Evolutionary conservation across 805 yeast genomes (phyloP).

Genomic region (Candida boidinii): DNA sequence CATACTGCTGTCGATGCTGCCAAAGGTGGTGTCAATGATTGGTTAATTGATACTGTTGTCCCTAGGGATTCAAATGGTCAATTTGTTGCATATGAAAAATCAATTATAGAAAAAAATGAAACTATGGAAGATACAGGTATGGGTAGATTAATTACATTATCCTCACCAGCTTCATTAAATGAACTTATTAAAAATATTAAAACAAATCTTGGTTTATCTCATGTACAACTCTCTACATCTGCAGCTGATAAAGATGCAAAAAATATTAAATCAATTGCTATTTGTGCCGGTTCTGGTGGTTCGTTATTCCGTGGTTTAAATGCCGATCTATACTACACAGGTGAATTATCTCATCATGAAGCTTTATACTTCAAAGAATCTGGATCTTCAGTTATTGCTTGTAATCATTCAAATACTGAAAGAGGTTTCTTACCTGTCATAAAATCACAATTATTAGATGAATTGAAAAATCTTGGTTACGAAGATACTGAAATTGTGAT

Average conservation of each 20-base stretch:
- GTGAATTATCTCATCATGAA: conserved; percentile 94
- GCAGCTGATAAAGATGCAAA: conserved; percentile 20
- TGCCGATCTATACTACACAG: conserved; percentile 76
- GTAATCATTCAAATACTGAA: conserved; percentile 92
- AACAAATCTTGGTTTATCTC: conserved; percentile 35
- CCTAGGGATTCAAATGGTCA: conserved; percentile 6
- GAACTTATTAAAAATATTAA: conserved; percentile 47
- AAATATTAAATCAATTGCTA: conserved; percentile 50
- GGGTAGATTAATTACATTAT: conserved; percentile 62
- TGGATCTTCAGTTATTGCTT: conserved; percentile 64
- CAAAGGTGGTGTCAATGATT: conserved; percentile 88
- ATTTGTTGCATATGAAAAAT: conserved; percentile 12
- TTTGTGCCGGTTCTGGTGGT: conserved; percentile 96
- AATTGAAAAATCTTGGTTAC: conserved; percentile 23
- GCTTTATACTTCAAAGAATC: conserved; percentile 60
- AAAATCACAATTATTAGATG: conserved; percentile 37
- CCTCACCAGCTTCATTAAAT: conserved; percentile 31
- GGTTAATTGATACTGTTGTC: conserved; percentile 58
- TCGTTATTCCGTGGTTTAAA: conserved; percentile 42
- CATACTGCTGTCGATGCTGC: conserved; percentile 97
- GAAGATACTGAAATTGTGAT: conserved; percentile 34
- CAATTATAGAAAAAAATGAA: conserved; percentile 36
- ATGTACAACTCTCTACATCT: conserved; percentile 55
- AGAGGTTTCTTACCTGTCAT: conserved; percentile 65
- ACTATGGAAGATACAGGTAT: conserved; percentile 58